These are phyloP conservation scores for Aspergillus homomorphus DNA, from an alignment of 495 filamentous ascomycete species.

Conservation along the genomic window DNA sequence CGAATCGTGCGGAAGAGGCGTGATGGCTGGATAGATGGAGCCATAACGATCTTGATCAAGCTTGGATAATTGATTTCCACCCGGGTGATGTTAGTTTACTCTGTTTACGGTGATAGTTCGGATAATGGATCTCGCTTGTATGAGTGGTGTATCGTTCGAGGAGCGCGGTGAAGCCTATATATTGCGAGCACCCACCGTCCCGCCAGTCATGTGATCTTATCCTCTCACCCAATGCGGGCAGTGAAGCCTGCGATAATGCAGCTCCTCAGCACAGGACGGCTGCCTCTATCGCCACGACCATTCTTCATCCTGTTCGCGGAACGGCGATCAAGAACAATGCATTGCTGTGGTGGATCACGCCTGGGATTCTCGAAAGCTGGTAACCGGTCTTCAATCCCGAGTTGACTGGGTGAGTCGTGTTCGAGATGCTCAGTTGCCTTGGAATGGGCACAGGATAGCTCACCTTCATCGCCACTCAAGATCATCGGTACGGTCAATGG, in stretches of 20 bases:
- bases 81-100: too few species aligned
- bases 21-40: not conserved
- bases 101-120: too few species aligned
- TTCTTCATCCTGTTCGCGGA: not conserved
- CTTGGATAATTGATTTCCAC: too few species aligned
- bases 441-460: too few species aligned
- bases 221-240: not conserved
- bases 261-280: too few species aligned
- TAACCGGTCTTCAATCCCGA: too few species aligned
- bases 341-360: not conserved
- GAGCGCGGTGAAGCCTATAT: not conserved
- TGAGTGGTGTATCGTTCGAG: too few species aligned
- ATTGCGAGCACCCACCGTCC: not conserved
- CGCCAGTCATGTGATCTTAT: not conserved
- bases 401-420: constrained; percentile 1
- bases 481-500: too few species aligned
- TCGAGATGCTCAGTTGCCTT: not conserved
- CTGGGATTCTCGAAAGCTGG: too few species aligned
- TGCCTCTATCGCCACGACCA: not conserved
- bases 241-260: not conserved
- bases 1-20: not conserved
- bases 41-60: too few species aligned
- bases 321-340: not conserved
- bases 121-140: too few species aligned
- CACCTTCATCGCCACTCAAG: too few species aligned